Evolutionary conservation across 108 stramenopile species (phyloP).

Genomic region (Cyclotella choctawhatcheeana): DNA sequence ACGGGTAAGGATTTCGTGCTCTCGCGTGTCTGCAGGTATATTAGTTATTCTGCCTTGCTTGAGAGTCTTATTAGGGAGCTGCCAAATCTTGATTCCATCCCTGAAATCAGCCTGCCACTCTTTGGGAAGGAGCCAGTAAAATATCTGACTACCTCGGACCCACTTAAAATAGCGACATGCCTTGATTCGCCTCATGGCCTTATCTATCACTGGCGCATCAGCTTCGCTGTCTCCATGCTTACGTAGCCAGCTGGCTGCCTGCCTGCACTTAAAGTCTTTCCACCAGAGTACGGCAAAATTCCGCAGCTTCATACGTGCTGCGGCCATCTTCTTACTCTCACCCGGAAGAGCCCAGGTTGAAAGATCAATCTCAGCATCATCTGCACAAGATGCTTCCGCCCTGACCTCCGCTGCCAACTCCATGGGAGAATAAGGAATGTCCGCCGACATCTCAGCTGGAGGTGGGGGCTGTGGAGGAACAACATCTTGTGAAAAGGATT

Average conservation of each 20-base stretch:
- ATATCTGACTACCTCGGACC: conserved; percentile 5
- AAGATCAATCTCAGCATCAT: not conserved
- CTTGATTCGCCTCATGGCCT: not conserved
- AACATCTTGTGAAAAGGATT: not conserved
- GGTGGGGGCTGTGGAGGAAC: not conserved
- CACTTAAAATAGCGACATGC: conserved; percentile 7
- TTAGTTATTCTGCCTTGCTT: not conserved
- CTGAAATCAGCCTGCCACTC: conserved; percentile 3
- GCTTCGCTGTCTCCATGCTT: not conserved
- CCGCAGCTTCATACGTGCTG: not conserved
- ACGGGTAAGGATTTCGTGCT: not conserved
- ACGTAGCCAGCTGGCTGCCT: not conserved
- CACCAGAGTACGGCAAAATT: conserved; percentile 8
- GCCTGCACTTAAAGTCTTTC: not conserved
- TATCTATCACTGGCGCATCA: not conserved
- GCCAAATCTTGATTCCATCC: conserved; percentile 12
- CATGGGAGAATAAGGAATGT: not conserved
- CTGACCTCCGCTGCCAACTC: not conserved
- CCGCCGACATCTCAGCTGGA: not conserved
- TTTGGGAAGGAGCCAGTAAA: conserved; percentile 1
- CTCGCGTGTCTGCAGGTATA: not conserved
- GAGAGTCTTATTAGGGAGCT: not conserved
- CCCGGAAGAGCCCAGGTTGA: not conserved
- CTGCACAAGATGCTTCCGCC: not conserved
- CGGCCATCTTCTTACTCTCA: not conserved